A percentile compares a stretch with the other conserved stretches of the same genome.
phyloP scores from a whole-genome alignment of 345 rosid genomes.

The Eutrema yunnanense region DNA sequence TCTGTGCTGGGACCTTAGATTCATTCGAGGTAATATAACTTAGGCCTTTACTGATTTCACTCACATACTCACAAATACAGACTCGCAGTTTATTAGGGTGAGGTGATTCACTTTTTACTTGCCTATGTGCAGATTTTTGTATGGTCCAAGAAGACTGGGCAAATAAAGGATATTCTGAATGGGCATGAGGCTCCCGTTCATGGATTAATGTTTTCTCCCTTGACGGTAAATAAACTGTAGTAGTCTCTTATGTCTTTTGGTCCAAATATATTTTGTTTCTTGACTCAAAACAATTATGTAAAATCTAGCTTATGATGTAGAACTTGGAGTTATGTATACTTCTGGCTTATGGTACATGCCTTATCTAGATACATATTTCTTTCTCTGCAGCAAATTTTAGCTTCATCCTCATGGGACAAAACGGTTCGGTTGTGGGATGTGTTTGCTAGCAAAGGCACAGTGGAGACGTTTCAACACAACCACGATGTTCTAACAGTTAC shows the following conservation, averaged over 20 bases:
- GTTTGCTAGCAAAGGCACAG: constrained; percentile 84
- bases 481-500: constrained; percentile 87
- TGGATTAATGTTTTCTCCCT: constrained; percentile 82
- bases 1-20: constrained; percentile 95
- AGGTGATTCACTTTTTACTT: constrained; percentile 3
- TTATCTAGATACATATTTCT: not conserved
- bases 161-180: constrained; percentile 81
- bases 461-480: constrained; percentile 80
- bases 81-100: not conserved
- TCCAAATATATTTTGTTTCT: not conserved
- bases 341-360: not conserved
- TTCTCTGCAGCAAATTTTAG: constrained; percentile 39
- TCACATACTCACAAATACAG: not conserved
- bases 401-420: constrained; percentile 98
- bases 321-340: not conserved
- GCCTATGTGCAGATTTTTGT: constrained; percentile 66
- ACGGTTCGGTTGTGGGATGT: constrained; percentile 93
- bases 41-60: not conserved
- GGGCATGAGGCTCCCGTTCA: constrained; percentile 99
- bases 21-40: constrained; percentile 71
- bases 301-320: not conserved
- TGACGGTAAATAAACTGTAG: constrained; percentile 52
- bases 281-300: not conserved
- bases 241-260: not conserved
- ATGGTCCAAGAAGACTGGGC: constrained; percentile 99